These are phyloP conservation scores for Boletus rubropictus DNA, from an alignment of 768 basidiomycete genomes.

Conservation along the genomic window DNA sequence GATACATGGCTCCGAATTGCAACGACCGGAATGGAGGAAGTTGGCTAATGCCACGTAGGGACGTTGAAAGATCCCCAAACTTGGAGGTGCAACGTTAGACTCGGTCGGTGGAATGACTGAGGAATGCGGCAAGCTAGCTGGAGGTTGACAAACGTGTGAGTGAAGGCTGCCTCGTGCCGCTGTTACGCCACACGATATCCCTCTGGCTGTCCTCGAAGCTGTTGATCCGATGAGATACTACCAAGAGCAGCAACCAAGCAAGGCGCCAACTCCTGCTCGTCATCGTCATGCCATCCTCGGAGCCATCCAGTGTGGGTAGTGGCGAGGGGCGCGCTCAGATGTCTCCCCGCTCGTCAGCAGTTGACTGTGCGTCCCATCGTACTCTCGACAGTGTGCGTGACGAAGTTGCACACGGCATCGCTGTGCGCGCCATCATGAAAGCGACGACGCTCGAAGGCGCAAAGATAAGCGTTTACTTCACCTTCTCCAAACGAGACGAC, in stretches of 20 bases:
- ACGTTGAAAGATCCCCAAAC: neutral
- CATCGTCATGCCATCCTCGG: conserved; percentile 22
- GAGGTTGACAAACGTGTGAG: neutral
- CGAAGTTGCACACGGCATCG: conserved; percentile 54
- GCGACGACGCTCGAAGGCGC: conserved; percentile 47
- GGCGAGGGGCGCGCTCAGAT: neutral
- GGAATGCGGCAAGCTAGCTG: too few species aligned
- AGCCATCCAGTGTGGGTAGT: conserved; percentile 21
- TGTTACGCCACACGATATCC: too few species aligned
- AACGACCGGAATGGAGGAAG: neutral
- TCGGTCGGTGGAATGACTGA: too few species aligned
- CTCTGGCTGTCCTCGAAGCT: neutral
- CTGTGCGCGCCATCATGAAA: conserved; percentile 47
- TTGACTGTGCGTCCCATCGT: conserved; percentile 21
- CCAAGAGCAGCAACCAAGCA: neutral
- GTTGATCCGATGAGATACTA: neutral
- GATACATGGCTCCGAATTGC: conserved; percentile 11
- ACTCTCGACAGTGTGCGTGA: conserved; percentile 57
- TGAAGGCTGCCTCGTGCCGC: too few species aligned
- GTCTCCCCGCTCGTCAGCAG: conserved; percentile 1
- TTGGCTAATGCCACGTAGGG: neutral
- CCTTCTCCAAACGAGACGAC: conserved; percentile 53
- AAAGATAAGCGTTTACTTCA: conserved; percentile 54
- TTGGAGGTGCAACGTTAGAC: neutral
- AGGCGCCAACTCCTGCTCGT: neutral